Base-by-base conservation (phyloP, 179 eudicot genomes). In the Patellifolia procumbens region DNA sequence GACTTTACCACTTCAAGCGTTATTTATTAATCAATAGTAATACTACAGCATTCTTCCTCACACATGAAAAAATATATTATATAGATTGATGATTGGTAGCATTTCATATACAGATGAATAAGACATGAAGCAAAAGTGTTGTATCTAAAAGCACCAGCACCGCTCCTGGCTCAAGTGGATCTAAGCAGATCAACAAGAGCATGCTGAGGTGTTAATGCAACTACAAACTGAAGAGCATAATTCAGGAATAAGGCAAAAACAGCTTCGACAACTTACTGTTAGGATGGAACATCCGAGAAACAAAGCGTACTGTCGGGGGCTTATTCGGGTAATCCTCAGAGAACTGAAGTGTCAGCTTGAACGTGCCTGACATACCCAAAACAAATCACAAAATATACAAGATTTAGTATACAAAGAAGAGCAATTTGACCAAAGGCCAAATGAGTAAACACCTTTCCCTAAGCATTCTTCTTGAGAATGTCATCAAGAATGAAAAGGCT, bases 211-310 rank as follows among this genome's bases (percentile, higher is more conserved):
- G 31, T 17, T 4, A 61, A 39, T 37, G 8, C 7, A 73, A 68
- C 66, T 15, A 19, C 15, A 64, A 16, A 10, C 19, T 13, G 13
- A 59, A 59, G 10, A 22, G 16, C 24, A 45, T 15, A 24, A 22
- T 35, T 55, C 56, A 55, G 34, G 13, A 76, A 46, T 1, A 29
- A 15, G 32, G 9, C 31, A 79, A 61, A 20, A 17, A 26, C 9
- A 22, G 22, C 4, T 24, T 6, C 10, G 26, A 55, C 28, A 22
- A 85, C 91, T 81, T 87, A 90, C 97, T 91, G 68, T 91, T 91
- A 2, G 97, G 94, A 81, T 91, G 97, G 73, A 91, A 91, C 97
- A 91, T 91, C 75, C 94, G 78, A 58, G 97, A 91, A 28, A 91
- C 91, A 81, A 91, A 91, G 59, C 91, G 89, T 72, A 91, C 97